Base-by-base conservation (phyloP, 768 basidiomycete genomes). In the Atractiella rhizophila region DNA sequence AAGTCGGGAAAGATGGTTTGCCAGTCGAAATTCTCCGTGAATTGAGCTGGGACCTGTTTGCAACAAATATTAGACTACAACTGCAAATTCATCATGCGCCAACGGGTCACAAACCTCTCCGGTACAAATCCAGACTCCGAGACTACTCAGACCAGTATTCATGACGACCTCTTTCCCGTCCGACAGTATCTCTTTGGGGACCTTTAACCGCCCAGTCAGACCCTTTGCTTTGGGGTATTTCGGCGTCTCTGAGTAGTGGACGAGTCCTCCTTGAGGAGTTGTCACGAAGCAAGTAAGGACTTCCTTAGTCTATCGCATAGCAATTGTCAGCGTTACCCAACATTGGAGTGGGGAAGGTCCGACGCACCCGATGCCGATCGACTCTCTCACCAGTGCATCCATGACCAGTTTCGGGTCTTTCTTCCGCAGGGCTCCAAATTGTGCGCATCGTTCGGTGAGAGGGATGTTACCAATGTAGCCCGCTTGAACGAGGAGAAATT, bases 21-120 rank as follows among this genome's bases (percentile, higher is more conserved):
- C 54, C 86, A 94, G 61, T 96, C 91, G 54, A 98, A 98, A 61
- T 96, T 96, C 61, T 96, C 91, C 57, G 86, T 83, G 62, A 96
- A 98, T 4, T 94, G 57, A 1, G 86, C 86, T 1, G 83, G 85
- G 28, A 96, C 79, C 77, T 91, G 51, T 32, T 45, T n/a, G 40
- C 40, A 11, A 33, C 18, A 1, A 36, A 4, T 51, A 44, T 16
- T n/a, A 21, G 35, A 34, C 28, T 5, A 28, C 33, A 4, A 15
- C 28, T 6, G 36, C 15, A 16, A 20, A 16, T 18, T 4, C 28
- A 34, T 6, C 37, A 35, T 16, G 37, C 5, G 10, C 31, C 37
- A 24, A 23, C 8, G 19, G 23, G 7, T n/a, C 27, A 48, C 64
- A 24, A 36, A 81, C 83, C 66, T 91, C 83, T 18, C 82, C 74